Conservation (phyloP, 306 rosid genomes). For the Fragaria nilgerrensis region DNA sequence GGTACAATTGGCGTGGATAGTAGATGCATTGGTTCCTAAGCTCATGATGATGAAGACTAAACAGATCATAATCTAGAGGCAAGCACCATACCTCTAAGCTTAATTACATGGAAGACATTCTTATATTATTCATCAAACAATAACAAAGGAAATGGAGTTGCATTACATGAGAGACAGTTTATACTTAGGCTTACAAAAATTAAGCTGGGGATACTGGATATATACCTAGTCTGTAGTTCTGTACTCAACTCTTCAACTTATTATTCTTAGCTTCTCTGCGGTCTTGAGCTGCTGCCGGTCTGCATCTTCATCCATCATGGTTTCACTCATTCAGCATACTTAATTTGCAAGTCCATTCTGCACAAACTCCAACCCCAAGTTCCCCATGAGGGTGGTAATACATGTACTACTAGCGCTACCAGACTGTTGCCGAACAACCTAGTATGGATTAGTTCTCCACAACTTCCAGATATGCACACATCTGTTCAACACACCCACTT, state of each 20-base stretch:
- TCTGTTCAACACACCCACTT: neutral
- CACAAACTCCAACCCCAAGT: neutral
- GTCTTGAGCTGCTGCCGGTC: neutral
- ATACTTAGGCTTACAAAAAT: neutral
- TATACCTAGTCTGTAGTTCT: neutral
- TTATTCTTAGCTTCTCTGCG: neutral
- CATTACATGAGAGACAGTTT: neutral
- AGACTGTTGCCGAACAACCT: neutral
- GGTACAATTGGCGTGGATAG: slow-evolving; percentile 35
- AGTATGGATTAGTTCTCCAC: neutral
- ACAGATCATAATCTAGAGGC: neutral
- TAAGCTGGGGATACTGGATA: neutral
- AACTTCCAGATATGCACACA: neutral
- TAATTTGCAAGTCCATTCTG: neutral
- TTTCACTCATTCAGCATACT: neutral
- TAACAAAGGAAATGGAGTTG: neutral
- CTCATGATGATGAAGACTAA: neutral
- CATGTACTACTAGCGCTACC: neutral
- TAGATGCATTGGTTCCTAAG: neutral
- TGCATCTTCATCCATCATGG: neutral
- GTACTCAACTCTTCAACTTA: neutral
- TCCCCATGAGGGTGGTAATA: neutral
- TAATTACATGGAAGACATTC: neutral
- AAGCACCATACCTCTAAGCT: neutral
- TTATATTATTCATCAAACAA: neutral